Evolutionary conservation across 352 stramenopile genomes (phyloP), one percentile per base, ranked within the genome.

Genomic region (Phytophthora idaei): DNA sequence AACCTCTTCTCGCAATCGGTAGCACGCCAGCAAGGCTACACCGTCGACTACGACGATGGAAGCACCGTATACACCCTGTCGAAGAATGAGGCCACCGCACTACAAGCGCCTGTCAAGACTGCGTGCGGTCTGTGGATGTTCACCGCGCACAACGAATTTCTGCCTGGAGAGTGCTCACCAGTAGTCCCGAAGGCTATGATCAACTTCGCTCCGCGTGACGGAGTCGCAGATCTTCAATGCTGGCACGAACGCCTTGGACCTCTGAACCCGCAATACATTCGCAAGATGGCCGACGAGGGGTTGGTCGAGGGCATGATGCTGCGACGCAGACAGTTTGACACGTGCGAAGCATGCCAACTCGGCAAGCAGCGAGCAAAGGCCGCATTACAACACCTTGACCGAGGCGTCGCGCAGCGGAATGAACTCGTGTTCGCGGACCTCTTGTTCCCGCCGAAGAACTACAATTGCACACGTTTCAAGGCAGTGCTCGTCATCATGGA

Each of bases 81-180:
- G 0, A 61, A 47, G 31, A 47, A 61, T 10, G 29, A 12, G 12
- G 17, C 28, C 0, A 47, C 31, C 1, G 31, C 55, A 2, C 47
- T 64, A 17, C 10, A 64, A 27, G n/a, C 11, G 1, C 49, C 31
- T 3, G 5, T 56, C 1, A 44, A 27, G n/a, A 51, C 46, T 15
- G 2, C 44, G 9, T 57, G 34, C 37, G 27, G 36, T 0, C 14
- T 64, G 2, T 64, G 57, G 57, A 51, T 55, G 12, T 55, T 62
- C n/a, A 52, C n/a, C 0, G 55, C 44, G 8, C n/a, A 53, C 5
- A 57, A 64, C 27, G 11, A 57, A 1, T 52, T 64, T 10, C 47
- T 57, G 11, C 7, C 36, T 1, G 27, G 27, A 17, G 8, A 50
- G 17, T 6, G 9, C 21, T 7, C 44, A 4, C 3, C 17, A 21